Conservation (phyloP, 257 asterid species). For the Penstemon barbatus region DNA sequence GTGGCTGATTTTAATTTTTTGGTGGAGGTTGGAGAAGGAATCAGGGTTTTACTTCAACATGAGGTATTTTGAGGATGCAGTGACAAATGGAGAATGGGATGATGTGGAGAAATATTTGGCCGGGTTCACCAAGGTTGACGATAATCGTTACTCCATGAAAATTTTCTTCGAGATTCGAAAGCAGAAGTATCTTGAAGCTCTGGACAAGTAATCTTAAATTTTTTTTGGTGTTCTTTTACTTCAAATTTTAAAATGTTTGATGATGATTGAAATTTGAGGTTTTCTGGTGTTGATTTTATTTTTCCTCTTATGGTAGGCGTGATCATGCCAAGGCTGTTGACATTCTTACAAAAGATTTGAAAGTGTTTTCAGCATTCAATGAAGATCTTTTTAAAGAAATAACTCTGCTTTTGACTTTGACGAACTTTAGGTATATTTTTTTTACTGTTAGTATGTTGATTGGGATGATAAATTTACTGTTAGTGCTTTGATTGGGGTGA, state of each 20-base stretch:
- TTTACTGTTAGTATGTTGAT: constrained; percentile 8
- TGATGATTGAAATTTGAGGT: not conserved
- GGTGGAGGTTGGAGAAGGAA: constrained; percentile 62
- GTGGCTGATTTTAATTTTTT: not conserved
- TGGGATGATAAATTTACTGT: constrained; percentile 11
- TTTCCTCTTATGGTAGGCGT: constrained; percentile 47
- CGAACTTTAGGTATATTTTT: constrained; percentile 72
- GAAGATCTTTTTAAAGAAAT: constrained; percentile 98
- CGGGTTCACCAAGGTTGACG: constrained; percentile 62
- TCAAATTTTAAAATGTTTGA: constrained; percentile 1
- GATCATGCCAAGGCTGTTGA: constrained; percentile 89
- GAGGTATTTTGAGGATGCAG: constrained; percentile 55
- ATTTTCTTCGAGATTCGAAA: constrained; percentile 60
- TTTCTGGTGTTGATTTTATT: constrained; percentile 12
- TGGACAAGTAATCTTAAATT: constrained; percentile 42
- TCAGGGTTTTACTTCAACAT: constrained; percentile 61
- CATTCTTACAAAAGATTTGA: constrained; percentile 91
- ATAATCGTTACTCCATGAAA: constrained; percentile 56
- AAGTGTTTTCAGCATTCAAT: constrained; percentile 85
- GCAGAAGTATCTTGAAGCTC: constrained; percentile 69
- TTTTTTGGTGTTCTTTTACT: not conserved
- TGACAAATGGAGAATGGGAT: constrained; percentile 61
- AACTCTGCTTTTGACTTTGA: constrained; percentile 88
- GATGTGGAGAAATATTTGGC: constrained; percentile 56
- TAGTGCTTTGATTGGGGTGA: not conserved